Evolutionary conservation across 164 flowering plant species (phyloP).

Genomic region (Piper betle): DNA sequence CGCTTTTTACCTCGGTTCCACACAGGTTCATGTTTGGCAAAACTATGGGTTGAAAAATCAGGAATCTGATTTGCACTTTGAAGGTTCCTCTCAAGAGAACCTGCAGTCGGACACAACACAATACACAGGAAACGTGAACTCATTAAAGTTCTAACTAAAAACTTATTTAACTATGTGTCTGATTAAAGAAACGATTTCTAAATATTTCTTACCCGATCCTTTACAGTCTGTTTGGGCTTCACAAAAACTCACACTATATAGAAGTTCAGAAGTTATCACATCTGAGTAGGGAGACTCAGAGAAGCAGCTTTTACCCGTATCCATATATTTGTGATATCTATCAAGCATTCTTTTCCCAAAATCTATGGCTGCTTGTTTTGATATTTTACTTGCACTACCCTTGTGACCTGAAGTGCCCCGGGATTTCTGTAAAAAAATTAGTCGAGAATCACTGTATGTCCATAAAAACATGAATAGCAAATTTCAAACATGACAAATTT

Average conservation of each 20-base stretch:
- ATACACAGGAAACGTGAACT: neutral
- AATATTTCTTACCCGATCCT: constrained; percentile 28
- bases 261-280: constrained; percentile 28
- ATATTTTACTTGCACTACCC: constrained; percentile 31
- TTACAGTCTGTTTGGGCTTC: constrained; percentile 24
- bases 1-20: constrained; percentile 52
- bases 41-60: constrained; percentile 25
- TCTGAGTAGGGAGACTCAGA: constrained; percentile 41
- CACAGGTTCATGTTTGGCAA: constrained; percentile 40
- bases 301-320: constrained; percentile 51
- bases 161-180: neutral
- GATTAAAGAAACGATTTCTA: neutral
- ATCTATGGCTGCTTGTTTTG: constrained; percentile 61
- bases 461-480: too few species aligned
- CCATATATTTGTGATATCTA: constrained; percentile 49
- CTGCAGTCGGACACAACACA: constrained; percentile 15
- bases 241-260: constrained; percentile 20
- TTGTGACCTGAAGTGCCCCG: constrained; percentile 31
- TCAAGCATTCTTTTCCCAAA: constrained; percentile 54
- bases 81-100: constrained; percentile 19
- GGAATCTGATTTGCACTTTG: constrained; percentile 8
- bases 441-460: neutral
- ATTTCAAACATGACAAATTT: too few species aligned
- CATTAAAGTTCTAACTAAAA: neutral
- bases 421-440: constrained; percentile 29